A percentile compares a stretch with the other conserved stretches of the same genome.
Evolutionary conservation across 768 basidiomycete species (phyloP).

Genomic region (Brasilioporus rufonigricans): DNA sequence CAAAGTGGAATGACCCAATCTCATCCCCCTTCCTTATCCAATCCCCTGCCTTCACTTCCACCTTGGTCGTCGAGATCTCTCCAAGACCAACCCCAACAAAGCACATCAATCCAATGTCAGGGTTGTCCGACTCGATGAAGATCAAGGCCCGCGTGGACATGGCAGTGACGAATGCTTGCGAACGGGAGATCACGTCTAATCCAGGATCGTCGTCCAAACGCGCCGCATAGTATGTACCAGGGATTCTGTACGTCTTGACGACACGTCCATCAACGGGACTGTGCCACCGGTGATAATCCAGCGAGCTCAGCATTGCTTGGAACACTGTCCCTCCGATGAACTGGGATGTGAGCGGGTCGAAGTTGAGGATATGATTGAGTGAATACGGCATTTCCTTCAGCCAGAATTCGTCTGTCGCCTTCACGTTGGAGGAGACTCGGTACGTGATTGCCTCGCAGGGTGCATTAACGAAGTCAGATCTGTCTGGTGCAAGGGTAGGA

Average conservation of each 20-base stretch:
- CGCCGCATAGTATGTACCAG: constrained; percentile 50
- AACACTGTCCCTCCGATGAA: too few relatives aligned
- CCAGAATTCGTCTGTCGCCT: too few relatives aligned
- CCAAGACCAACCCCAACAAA: constrained; percentile 62
- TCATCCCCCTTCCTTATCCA: constrained; percentile 52
- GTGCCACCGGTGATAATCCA: constrained; percentile 65
- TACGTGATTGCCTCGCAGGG: too few relatives aligned
- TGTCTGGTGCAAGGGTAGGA: too few relatives aligned
- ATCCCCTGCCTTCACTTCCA: constrained; percentile 45
- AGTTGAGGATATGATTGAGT: too few relatives aligned
- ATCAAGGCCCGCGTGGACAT: constrained; percentile 55
- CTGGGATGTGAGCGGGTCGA: too few relatives aligned
- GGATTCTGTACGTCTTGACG: constrained; percentile 40
- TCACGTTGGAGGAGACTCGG: too few relatives aligned
- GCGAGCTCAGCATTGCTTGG: too few relatives aligned
- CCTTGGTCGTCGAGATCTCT: constrained; percentile 60
- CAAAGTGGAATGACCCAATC: constrained; percentile 64
- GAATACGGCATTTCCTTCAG: too few relatives aligned
- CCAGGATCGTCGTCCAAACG: constrained; percentile 31
- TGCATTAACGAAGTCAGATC: constrained; percentile 35
- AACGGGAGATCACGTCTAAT: constrained; percentile 10
- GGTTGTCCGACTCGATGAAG: constrained; percentile 56
- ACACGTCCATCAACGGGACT: constrained; percentile 50
- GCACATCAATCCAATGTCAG: constrained; percentile 52
- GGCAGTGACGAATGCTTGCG: constrained; percentile 20